Evolutionary conservation across 192 early-diverging fungal species (phyloP).

Genomic region (Coemansia sp.): DNA sequence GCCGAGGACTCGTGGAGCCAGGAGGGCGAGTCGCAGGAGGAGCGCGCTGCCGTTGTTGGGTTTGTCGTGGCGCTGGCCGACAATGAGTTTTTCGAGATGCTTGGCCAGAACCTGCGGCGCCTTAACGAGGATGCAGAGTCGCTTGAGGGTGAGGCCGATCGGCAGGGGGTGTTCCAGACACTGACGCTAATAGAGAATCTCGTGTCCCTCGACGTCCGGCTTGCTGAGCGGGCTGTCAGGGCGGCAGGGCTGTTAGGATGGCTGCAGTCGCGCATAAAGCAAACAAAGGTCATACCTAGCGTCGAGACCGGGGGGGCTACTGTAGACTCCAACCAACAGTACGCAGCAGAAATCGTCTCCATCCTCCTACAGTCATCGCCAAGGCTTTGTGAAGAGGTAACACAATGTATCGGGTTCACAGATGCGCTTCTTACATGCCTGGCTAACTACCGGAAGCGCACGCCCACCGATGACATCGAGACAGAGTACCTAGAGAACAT

Average conservation of each 20-base stretch:
- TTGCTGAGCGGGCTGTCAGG: slow-evolving; percentile 64
- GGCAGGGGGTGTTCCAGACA: slow-evolving; percentile 82
- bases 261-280: slow-evolving; percentile 66
- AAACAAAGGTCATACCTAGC: not conserved
- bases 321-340: slow-evolving; percentile 79
- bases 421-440: slow-evolving; percentile 72
- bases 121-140: slow-evolving; percentile 67
- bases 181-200: slow-evolving; percentile 87
- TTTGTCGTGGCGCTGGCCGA: slow-evolving; percentile 71
- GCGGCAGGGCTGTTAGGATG: slow-evolving; percentile 72
- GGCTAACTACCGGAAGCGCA: slow-evolving; percentile 61
- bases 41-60: slow-evolving; percentile 56
- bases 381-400: slow-evolving; percentile 54
- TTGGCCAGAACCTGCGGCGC: slow-evolving; percentile 78
- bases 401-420: slow-evolving; percentile 53
- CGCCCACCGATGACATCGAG: slow-evolving; percentile 83
- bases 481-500: slow-evolving; percentile 91
- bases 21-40: slow-evolving; percentile 59
- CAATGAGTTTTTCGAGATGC: slow-evolving; percentile 67
- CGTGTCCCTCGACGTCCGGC: slow-evolving; percentile 66
- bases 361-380: slow-evolving; percentile 75
- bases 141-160: slow-evolving; percentile 65
- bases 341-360: slow-evolving; percentile 81
- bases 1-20: slow-evolving; percentile 83
- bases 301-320: slow-evolving; percentile 38